Percentiles rank a stretch among this genome's conserved stretches.
phyloP scores from a whole-genome alignment of 305 asterid species.

The Fraxinus paxiana region DNA sequence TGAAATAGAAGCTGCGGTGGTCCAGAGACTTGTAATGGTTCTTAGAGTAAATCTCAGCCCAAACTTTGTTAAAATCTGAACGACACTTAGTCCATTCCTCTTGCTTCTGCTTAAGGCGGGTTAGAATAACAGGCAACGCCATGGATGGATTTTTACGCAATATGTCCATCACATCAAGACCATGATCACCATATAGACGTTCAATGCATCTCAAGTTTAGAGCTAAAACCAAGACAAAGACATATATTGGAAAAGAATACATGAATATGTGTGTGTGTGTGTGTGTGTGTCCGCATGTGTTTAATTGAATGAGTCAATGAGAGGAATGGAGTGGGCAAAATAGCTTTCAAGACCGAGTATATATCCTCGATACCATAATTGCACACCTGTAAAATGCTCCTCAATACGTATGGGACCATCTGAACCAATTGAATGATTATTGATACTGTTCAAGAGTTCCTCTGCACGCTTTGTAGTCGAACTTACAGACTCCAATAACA shows the following conservation, averaged over 20 bases:
- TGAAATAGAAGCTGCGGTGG: constrained; percentile 97
- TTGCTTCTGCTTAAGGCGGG: constrained; percentile 96
- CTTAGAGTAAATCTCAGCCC: constrained; percentile 94
- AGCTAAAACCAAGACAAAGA: constrained; percentile 42
- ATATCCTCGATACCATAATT: constrained; percentile 15
- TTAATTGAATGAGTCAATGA: constrained; percentile 5
- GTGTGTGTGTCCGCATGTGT: neutral
- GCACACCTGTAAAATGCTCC: constrained; percentile 82
- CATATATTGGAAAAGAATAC: constrained; percentile 18
- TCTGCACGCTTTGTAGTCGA: constrained; percentile 83
- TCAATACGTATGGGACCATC: constrained; percentile 66
- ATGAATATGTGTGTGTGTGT: neutral
- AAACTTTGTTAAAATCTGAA: constrained; percentile 86
- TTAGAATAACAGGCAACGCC: constrained; percentile 76
- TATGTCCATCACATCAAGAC: constrained; percentile 92
- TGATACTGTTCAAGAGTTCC: constrained; percentile 66
- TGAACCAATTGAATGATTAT: constrained; percentile 52
- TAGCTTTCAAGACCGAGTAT: constrained; percentile 4
- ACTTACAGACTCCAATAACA: constrained; percentile 88
- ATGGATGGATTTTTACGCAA: constrained; percentile 78
- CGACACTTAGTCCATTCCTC: constrained; percentile 98
- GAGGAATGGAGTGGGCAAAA: neutral
- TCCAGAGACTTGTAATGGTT: constrained; percentile 98
- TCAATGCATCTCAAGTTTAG: constrained; percentile 89
- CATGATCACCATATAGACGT: constrained; percentile 98